Base-by-base conservation (phyloP, 2,329 filamentous ascomycete species). In the Colletotrichum lentis region DNA sequence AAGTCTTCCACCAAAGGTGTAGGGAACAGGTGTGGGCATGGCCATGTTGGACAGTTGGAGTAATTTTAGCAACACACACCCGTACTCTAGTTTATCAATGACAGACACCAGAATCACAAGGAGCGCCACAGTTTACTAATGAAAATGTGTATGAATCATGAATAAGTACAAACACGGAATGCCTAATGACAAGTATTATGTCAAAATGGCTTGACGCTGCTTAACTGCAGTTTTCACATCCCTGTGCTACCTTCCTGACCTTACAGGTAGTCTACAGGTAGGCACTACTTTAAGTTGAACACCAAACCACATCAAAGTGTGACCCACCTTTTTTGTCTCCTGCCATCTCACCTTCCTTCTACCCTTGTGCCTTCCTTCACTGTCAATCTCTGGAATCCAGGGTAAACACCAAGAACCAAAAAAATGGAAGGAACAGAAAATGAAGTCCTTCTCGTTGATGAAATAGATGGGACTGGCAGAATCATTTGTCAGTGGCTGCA, bases 401-500 rank as follows among this genome's bases (percentile, higher is more conserved):
- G 22, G 27, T 1, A 14, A 20, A 55, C 20, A 20, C 14, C 20
- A 12, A 3, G 14, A 39, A 3, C 0, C 14, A 35, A 35, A 39
- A 39, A 61, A 27, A 61, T 62, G 57, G 46, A 41, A 60, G 18
- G 37, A 24, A 27, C 22, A 2, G 14, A 60, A 2, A 10, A 52
- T 3, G 31, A 47, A 14, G 27, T 52, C 16, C 3, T 66, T 16
- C n/a, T 52, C 1, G 58, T 70, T 14, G 61, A 67, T 5, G 69
- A 69, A 49, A 37, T 49, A 20, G 59, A 70, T 44, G 55, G 54
- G 24, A 37, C 54, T 11, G 69, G 67, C 22, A 58, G 18, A 12
- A 18, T 70, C 27, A 37, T 22, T 3, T 27, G 54, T 0, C 67
- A 55, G 22, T 70, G 69, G 69, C 31, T 61, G 18, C 67, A 70